Base-by-base conservation (phyloP, 2,329 filamentous ascomycete genomes). In the Epichloe hybrida region DNA sequence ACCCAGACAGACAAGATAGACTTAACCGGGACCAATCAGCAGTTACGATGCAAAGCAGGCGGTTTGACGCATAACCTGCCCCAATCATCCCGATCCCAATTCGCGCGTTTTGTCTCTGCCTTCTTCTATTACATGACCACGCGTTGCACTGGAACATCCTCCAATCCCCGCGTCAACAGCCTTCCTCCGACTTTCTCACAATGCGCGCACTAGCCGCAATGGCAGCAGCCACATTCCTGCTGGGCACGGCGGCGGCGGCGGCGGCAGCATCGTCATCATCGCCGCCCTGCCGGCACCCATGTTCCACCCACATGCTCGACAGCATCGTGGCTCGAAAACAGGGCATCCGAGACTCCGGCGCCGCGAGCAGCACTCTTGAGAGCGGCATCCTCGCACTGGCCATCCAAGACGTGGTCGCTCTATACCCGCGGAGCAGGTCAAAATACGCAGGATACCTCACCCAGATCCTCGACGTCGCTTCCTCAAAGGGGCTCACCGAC, bases 301-400 rank as follows among this genome's bases (percentile, higher is more conserved):
- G 8, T 17, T 36, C 44, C 4, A 42, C 21, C 7, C 48, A 7
- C 35, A 60, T 61, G 59, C 53, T 61, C 11, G 55, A 59, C 39
- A 59, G 59, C 57, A 52, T 61, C 53, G 55, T 58, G 35, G 9
- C 43, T 7, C 59, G 59, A 11, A 53, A 52, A 4, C 59, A 61
- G 15, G 59, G 58, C 49, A 46, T 59, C 46, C 43, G 50, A 4
- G 54, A 54, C 9, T 59, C 56, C 1, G 56, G 57, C 38, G 57
- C 54, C 11, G 40, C 53, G 2, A 58, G 52, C 40, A 56, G 55
- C 52, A 59, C 53, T 15, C 52, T 60, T n/a, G 57, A 60, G 44
- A 59, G 53, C 46, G 58, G 57, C 7, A 17, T 60, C 31, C 52
- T 61, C 17, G 54, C 50, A 20, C 53, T 55, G 15, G 57, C 58